Evolutionary conservation across 345 rosid genomes (phyloP), one percentile per base, ranked within the genome.

Genomic region (Punica granatum): DNA sequence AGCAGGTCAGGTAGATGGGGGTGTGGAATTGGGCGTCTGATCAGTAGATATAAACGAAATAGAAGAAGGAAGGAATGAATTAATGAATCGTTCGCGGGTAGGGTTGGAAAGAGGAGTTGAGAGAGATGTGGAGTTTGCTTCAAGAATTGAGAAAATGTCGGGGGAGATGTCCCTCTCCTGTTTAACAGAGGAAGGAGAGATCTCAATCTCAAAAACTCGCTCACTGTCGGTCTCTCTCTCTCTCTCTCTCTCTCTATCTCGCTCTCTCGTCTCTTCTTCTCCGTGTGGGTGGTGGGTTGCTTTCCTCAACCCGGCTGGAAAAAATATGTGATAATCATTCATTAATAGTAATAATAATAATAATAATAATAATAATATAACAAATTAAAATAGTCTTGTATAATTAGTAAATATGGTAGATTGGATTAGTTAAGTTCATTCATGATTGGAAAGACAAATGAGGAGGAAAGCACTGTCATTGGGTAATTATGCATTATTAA

Each of bases 91-190:
- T n/a, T 76, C 68, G 34, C n/a, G 25, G 28, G 60, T 28, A 34
- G 70, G n/a, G n/a, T n/a, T n/a, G n/a, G n/a, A n/a, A n/a, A n/a
- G n/a, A n/a, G 37, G 26, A 60, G 19, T 15, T 34, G 4, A 30
- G 53, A 34, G 34, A 54, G 72, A 60, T 42, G 63, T 72, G 61
- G 78, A 80, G 80, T 67, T 90, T 83, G 96, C 97, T 88, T 90
- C 60, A 85, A 88, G 92, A 80, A 75, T 72, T 36, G 82, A 82
- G 71, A 78, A 85, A 48, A 68, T 15, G 80, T 72, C 74, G 37
- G 95, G 73, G 76, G 82, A 69, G 74, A 70, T 60, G 95, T 89
- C 92, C 49, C 73, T 48, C 70, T 25, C 5, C 15, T 4, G 58
- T n/a, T 54, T 54, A 26, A 14, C 32, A 56, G 61, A 56, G 18